Evolutionary conservation across 805 yeast species (phyloP).

Genomic region (Schizosaccharomyces osmophilus): DNA sequence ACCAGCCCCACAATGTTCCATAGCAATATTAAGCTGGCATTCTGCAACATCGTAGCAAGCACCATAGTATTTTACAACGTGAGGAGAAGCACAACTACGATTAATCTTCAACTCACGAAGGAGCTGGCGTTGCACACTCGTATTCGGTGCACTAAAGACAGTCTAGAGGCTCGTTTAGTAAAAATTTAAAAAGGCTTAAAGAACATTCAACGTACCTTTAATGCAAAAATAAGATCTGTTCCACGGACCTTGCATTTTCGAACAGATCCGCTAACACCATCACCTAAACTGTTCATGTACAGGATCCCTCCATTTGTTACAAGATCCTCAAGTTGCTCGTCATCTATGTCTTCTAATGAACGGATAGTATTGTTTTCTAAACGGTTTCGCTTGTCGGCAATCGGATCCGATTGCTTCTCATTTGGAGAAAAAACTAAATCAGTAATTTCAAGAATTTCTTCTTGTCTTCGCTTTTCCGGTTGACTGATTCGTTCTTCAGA

Average conservation of each 20-base stretch:
- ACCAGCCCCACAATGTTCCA: constrained; percentile 92
- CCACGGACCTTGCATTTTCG: not conserved
- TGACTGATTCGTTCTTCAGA: not conserved
- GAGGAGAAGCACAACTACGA: constrained; percentile 53
- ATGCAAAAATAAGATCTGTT: not conserved
- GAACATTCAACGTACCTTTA: not conserved
- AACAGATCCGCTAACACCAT: constrained; percentile 1
- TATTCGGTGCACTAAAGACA: constrained; percentile 52
- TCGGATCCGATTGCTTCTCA: not conserved
- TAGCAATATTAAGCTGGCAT: constrained; percentile 72
- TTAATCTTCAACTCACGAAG: constrained; percentile 77
- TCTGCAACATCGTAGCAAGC: constrained; percentile 56
- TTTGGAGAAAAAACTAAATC: not conserved
- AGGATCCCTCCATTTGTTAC: not conserved
- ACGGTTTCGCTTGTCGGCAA: not conserved
- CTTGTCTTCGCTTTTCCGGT: not conserved
- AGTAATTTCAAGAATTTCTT: not conserved
- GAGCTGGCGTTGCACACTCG: constrained; percentile 72
- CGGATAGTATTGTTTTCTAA: not conserved
- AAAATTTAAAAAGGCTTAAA: not conserved
- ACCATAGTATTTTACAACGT: constrained; percentile 80
- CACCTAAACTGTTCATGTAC: not conserved
- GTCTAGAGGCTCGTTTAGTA: constrained; percentile 23
- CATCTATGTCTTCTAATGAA: not conserved
- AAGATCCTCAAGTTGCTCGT: not conserved